Conservation (phyloP, 2,329 filamentous ascomycete genomes). For the Phyllosticta citribraziliensis region DNA sequence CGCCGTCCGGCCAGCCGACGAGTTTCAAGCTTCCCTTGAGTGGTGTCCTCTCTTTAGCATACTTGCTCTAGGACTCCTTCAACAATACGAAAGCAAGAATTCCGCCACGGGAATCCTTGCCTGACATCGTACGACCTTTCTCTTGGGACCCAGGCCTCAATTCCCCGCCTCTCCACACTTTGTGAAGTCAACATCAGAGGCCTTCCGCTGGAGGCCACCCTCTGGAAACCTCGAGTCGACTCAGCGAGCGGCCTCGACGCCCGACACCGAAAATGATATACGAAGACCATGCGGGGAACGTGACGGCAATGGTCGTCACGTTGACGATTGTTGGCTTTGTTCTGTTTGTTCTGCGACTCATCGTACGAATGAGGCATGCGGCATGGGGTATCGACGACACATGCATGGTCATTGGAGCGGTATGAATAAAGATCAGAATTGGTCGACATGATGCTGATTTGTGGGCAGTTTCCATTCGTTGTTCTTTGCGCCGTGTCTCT, state of each 20-base stretch:
- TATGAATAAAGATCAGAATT: conserved; percentile 4
- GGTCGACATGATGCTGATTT: conserved; percentile 3
- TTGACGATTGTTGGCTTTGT: conserved; percentile 14
- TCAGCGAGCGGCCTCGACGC: not conserved
- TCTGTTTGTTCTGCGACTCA: conserved; percentile 14
- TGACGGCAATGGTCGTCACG: conserved; percentile 16
- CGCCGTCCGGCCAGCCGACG: not conserved
- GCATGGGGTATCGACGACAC: conserved; percentile 24
- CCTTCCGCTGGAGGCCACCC: not conserved
- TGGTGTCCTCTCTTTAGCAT: not conserved
- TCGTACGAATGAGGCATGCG: conserved; percentile 14
- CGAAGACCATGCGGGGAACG: conserved; percentile 13
- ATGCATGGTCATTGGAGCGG: conserved; percentile 17
- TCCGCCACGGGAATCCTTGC: not conserved
- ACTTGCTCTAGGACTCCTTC: not conserved
- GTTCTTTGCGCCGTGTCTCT: conserved; percentile 20
- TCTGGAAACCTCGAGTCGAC: not conserved
- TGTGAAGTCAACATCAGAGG: not conserved
- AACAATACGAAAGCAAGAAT: not conserved
- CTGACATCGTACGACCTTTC: not conserved
- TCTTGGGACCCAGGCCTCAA: not conserved
- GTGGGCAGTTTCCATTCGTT: conserved; percentile 16
- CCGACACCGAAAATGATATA: not conserved
- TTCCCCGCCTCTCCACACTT: not conserved
- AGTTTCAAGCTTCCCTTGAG: not conserved